A percentile compares a stretch with the other conserved stretches of the same genome.
phyloP scores from a whole-genome alignment of 371 early-diverging fungal genomes.

The Syncephalastrum racemosum region DNA sequence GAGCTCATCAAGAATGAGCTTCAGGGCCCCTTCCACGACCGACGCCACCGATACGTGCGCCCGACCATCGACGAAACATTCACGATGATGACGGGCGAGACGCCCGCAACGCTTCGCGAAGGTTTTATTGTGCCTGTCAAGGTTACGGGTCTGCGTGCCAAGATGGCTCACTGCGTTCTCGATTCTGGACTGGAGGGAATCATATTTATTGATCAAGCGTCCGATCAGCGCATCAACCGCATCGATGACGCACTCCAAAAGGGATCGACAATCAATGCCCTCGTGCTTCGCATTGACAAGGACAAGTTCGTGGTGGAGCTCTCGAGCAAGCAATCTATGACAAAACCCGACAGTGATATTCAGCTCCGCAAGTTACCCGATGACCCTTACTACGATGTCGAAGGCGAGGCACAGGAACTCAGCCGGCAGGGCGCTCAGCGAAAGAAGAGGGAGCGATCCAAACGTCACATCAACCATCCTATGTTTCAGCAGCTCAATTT shows the following conservation, averaged over 20 bases:
- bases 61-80: conserved; percentile 72
- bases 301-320: conserved; percentile 80
- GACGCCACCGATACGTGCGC: conserved; percentile 62
- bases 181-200: conserved; percentile 87
- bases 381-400: conserved; percentile 72
- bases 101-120: conserved; percentile 61
- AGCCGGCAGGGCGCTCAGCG: conserved; percentile 55
- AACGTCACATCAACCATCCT: conserved; percentile 79
- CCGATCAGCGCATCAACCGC: conserved; percentile 60
- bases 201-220: conserved; percentile 65
- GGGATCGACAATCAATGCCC: conserved; percentile 72
- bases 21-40: conserved; percentile 81
- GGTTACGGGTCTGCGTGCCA: conserved; percentile 66
- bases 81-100: conserved; percentile 89
- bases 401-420: conserved; percentile 56
- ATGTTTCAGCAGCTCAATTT: conserved; percentile 77
- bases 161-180: conserved; percentile 72
- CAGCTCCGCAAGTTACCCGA: conserved; percentile 42
- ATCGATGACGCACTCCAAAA: conserved; percentile 61
- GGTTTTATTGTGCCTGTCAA: conserved; percentile 69
- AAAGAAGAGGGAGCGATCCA: conserved; percentile 41
- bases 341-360: conserved; percentile 50
- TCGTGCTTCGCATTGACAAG: conserved; percentile 76
- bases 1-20: conserved; percentile 87
- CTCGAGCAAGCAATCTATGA: conserved; percentile 55